Evolutionary conservation across 2,329 filamentous ascomycete genomes (phyloP).

Genomic region (Trichoderma asperellum): DNA sequence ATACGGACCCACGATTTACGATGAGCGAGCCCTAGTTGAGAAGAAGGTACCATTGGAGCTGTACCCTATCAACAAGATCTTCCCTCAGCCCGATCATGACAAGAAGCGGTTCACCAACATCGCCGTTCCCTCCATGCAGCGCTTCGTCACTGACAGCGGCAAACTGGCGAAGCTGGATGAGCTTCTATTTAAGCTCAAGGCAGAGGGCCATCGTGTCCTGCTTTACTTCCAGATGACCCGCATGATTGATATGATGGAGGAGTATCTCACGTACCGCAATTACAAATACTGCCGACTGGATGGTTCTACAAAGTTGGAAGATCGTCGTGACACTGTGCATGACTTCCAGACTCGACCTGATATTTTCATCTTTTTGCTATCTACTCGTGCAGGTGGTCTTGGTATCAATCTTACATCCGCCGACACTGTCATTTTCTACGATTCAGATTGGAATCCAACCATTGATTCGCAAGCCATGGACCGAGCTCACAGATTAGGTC

Average conservation of each 20-base stretch:
- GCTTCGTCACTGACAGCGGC: slow-evolving; percentile 96
- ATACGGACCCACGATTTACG: slow-evolving; percentile 64
- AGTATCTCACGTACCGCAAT: slow-evolving; percentile 97
- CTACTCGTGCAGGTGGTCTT: slow-evolving; percentile 93
- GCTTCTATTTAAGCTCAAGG: slow-evolving; percentile 86
- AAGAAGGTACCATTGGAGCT: slow-evolving; percentile 68
- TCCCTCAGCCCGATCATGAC: slow-evolving; percentile 78
- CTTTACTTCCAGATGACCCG: slow-evolving; percentile 99
- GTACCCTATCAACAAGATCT: slow-evolving; percentile 66
- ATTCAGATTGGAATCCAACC: slow-evolving; percentile 98
- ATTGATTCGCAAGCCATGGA: slow-evolving; percentile 99
- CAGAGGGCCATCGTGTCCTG: slow-evolving; percentile 87
- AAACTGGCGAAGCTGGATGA: slow-evolving; percentile 92
- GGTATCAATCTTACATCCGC: slow-evolving; percentile 97
- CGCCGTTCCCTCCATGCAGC: slow-evolving; percentile 90
- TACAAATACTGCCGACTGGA: slow-evolving; percentile 98
- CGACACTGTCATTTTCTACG: slow-evolving; percentile 99
- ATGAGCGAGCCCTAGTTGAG: slow-evolving; percentile 77
- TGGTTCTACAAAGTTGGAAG: slow-evolving; percentile 95
- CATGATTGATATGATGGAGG: slow-evolving; percentile 99
- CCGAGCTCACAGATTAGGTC: slow-evolving; percentile 93
- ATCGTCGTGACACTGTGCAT: slow-evolving; percentile 91
- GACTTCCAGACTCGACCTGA: slow-evolving; percentile 95
- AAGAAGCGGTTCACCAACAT: slow-evolving; percentile 90
- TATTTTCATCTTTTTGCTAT: slow-evolving; percentile 96